Conservation (phyloP, 306 rosid species). For the Quercus suber region DNA sequence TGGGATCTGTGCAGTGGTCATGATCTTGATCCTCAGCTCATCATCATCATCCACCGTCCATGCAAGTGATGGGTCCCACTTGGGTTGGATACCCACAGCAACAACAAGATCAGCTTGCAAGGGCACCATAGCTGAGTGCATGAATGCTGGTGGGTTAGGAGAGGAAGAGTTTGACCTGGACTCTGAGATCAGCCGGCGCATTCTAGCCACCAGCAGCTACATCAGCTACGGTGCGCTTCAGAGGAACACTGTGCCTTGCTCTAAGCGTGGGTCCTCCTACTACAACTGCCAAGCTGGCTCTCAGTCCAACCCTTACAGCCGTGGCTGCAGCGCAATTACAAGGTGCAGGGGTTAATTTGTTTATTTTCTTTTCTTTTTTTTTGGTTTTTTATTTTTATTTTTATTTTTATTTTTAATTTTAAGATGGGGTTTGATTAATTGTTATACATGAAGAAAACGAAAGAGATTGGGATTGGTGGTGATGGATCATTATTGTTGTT, state of each 20-base stretch:
- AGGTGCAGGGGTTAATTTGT: constrained; percentile 81
- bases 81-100: constrained; percentile 38
- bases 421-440: constrained; percentile 33
- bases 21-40: constrained; percentile 18
- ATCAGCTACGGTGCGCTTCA: constrained; percentile 96
- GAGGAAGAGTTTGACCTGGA: constrained; percentile 77
- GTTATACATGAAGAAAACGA: constrained; percentile 33
- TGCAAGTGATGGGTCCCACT: constrained; percentile 35
- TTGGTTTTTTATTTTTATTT: no score
- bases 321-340: constrained; percentile 87
- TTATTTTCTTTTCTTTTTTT: neutral
- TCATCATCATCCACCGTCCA: constrained; percentile 39
- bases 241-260: constrained; percentile 96
- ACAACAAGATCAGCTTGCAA: constrained; percentile 35
- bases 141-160: constrained; percentile 12
- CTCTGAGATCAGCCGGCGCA: constrained; percentile 88
- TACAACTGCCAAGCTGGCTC: constrained; percentile 91
- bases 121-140: constrained; percentile 66
- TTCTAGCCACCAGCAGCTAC: constrained; percentile 72
- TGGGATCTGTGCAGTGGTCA: constrained; percentile 51
- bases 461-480: constrained; percentile 3
- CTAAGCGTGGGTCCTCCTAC: constrained; percentile 90
- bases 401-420: neutral
- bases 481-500: constrained; percentile 15
- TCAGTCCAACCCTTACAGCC: constrained; percentile 83